These are phyloP conservation scores for Bertia moriformis DNA, from an alignment of 2,329 filamentous ascomycete genomes.

Conservation along the genomic window DNA sequence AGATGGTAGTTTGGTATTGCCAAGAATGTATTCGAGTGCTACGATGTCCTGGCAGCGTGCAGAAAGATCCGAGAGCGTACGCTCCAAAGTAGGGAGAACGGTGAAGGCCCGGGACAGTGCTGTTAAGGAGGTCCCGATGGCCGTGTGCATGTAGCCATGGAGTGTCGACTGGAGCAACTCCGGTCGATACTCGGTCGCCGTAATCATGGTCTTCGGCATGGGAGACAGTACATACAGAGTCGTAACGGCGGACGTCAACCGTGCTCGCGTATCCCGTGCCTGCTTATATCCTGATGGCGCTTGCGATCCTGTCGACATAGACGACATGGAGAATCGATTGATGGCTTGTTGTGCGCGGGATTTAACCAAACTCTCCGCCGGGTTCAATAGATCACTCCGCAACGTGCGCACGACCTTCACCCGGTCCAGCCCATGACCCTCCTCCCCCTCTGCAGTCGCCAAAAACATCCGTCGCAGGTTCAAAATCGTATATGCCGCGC, in stretches of 20 bases:
- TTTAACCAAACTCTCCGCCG: constrained; percentile 37
- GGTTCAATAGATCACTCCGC: constrained; percentile 36
- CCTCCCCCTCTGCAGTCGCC: constrained; percentile 30
- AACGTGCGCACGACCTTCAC: constrained; percentile 38
- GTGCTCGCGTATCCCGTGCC: constrained; percentile 43
- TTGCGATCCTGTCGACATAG: constrained; percentile 10
- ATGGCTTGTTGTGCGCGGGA: constrained; percentile 42
- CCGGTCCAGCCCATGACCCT: constrained; percentile 36
- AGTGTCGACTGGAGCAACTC: constrained; percentile 39
- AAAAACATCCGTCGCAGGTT: constrained; percentile 34
- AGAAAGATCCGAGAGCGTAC: constrained; percentile 43
- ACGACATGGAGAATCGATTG: constrained; percentile 45
- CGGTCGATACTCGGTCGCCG: constrained; percentile 29
- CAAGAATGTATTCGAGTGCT: constrained; percentile 39
- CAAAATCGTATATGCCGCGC: constrained; percentile 38
- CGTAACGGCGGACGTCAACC: constrained; percentile 39
- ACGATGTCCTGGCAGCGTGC: constrained; percentile 50
- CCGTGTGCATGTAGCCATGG: constrained; percentile 45
- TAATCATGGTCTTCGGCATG: constrained; percentile 18
- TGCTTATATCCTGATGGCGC: constrained; percentile 36
- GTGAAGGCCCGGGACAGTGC: constrained; percentile 39
- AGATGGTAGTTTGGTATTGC: constrained; percentile 20
- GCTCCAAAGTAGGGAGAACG: constrained; percentile 41
- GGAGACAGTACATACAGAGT: constrained; percentile 47
- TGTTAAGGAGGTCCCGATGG: constrained; percentile 41